These are phyloP conservation scores for Coprinellus micaceus DNA, from an alignment of 768 basidiomycete genomes.

Conservation along the genomic window DNA sequence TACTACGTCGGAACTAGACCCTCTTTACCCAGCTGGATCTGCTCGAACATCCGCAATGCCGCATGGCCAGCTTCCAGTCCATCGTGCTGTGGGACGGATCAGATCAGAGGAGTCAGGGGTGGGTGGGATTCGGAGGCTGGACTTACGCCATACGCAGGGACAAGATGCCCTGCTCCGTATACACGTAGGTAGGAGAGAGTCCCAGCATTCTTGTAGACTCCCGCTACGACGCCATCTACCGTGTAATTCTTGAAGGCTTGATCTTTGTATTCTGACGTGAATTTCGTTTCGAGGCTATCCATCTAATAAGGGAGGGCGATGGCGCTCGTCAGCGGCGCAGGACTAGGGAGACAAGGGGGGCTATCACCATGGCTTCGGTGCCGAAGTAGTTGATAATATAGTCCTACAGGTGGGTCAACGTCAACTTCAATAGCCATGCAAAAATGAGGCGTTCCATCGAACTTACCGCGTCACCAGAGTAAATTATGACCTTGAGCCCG, in stretches of 20 bases:
- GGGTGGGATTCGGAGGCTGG: neutral
- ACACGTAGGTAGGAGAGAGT: conserved; percentile 53
- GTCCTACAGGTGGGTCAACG: conserved; percentile 31
- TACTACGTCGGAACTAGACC: neutral
- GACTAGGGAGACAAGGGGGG: too few species aligned
- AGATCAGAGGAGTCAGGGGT: neutral
- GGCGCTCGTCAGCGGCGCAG: too few species aligned
- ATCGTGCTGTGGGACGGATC: conserved; percentile 23
- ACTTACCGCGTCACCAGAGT: conserved; percentile 58
- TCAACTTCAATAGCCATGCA: too few species aligned
- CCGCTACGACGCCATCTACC: conserved; percentile 46
- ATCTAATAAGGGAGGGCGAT: neutral
- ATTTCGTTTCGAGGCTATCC: conserved; percentile 43
- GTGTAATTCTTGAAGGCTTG: conserved; percentile 46
- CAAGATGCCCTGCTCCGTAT: conserved; percentile 45
- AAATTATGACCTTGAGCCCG: conserved; percentile 51
- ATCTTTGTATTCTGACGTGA: conserved; percentile 36
- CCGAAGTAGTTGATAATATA: conserved; percentile 54
- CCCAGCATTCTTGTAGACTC: conserved; percentile 57
- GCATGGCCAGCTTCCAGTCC: conserved; percentile 37
- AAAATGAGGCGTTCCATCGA: too few species aligned
- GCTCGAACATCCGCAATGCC: conserved; percentile 42
- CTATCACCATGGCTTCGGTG: conserved; percentile 56
- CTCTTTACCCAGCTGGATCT: conserved; percentile 20
- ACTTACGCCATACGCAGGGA: conserved; percentile 42